Conservation (phyloP, 1,284 basidiomycete genomes). For the Singerocomus inundabilis region DNA sequence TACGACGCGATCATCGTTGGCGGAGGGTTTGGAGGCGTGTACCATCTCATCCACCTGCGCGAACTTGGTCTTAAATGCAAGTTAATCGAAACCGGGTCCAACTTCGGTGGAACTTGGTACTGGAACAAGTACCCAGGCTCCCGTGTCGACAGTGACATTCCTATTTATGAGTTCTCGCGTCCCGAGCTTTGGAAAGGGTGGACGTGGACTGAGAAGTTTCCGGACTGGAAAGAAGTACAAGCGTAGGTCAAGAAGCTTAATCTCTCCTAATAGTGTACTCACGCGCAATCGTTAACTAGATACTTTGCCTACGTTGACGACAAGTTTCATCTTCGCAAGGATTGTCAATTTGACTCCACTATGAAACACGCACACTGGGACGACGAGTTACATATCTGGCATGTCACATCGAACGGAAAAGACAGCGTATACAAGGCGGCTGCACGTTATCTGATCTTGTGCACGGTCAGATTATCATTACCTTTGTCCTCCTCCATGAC, state of each 20-base stretch:
- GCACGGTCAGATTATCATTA: slow-evolving; percentile 7
- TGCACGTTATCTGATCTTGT: slow-evolving; percentile 16
- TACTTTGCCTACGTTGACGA: slow-evolving; percentile 18
- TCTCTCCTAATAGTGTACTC: not conserved
- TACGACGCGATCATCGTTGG: slow-evolving; percentile 22
- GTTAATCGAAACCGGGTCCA: slow-evolving; percentile 18
- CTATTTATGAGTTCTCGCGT: slow-evolving; percentile 17
- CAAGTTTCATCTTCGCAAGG: slow-evolving; percentile 14
- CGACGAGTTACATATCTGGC: slow-evolving; percentile 13
- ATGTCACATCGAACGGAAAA: slow-evolving; percentile 10
- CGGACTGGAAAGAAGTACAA: slow-evolving; percentile 14
- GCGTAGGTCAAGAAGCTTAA: not conserved
- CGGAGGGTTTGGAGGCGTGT: slow-evolving; percentile 17
- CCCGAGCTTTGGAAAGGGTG: slow-evolving; percentile 20
- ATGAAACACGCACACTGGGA: slow-evolving; percentile 17
- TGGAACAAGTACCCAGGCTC: slow-evolving; percentile 24
- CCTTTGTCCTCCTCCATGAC: not conserved
- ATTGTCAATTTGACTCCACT: slow-evolving; percentile 17
- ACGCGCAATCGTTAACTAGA: not conserved
- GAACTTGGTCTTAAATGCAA: slow-evolving; percentile 15
- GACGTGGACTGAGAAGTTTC: slow-evolving; percentile 24
- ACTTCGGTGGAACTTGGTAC: slow-evolving; percentile 19
- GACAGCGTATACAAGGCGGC: slow-evolving; percentile 12
- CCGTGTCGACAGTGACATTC: slow-evolving; percentile 18
- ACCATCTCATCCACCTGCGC: slow-evolving; percentile 17